Conservation (phyloP, 192 early-diverging fungal genomes). For the Coemansia sp. region DNA sequence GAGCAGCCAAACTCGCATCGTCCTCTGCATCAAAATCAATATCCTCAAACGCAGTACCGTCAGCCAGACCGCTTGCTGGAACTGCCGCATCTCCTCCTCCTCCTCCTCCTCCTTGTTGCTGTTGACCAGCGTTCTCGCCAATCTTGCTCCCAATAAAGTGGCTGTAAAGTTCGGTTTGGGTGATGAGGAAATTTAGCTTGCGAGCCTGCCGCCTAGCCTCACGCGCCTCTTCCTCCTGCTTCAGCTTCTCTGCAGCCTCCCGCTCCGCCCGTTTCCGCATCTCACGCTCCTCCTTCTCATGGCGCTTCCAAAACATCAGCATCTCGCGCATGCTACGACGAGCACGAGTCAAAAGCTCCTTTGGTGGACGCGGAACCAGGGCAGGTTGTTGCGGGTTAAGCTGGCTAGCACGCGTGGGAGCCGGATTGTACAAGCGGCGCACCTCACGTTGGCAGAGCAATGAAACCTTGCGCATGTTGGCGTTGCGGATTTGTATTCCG, state of each 20-base stretch:
- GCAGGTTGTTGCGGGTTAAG: constrained; percentile 29
- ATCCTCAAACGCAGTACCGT: constrained; percentile 41
- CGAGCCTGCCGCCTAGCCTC: constrained; percentile 78
- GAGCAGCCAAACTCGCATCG: constrained; percentile 63
- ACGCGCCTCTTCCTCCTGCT: constrained; percentile 77
- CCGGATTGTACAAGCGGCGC: constrained; percentile 55
- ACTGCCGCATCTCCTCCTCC: background rate
- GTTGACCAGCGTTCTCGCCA: constrained; percentile 25
- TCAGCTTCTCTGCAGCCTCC: constrained; percentile 73
- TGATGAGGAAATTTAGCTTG: constrained; percentile 90
- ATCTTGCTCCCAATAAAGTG: constrained; percentile 89
- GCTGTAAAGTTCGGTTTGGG: constrained; percentile 88
- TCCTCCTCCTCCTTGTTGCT: background rate
- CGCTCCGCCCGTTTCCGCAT: constrained; percentile 82
- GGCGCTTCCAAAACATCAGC: constrained; percentile 87
- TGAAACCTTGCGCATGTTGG: constrained; percentile 67
- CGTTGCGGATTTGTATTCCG: constrained; percentile 34
- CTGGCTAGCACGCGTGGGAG: constrained; percentile 28
- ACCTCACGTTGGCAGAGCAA: constrained; percentile 72
- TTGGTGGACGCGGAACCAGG: constrained; percentile 37
- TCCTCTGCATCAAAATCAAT: constrained; percentile 79
- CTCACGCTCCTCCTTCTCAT: constrained; percentile 89
- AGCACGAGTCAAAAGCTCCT: constrained; percentile 60
- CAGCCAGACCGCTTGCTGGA: no score
- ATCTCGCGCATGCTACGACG: constrained; percentile 72